These are phyloP conservation scores for Secale cereale DNA, from an alignment of 176 grass and related monocot species.

Conservation along the genomic window DNA sequence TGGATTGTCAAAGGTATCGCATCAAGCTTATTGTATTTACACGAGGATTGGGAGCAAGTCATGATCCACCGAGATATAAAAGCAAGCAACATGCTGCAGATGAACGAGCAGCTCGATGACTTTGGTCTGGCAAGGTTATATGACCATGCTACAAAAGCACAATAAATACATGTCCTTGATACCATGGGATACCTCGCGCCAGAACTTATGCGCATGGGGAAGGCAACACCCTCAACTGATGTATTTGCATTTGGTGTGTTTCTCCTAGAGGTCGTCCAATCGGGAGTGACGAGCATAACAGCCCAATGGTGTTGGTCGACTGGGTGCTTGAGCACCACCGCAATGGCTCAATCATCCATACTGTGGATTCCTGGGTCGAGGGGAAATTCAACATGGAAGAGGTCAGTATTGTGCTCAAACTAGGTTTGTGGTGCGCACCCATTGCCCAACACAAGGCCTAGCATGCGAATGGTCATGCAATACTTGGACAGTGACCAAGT, in stretches of 20 bases:
- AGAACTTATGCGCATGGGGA: slow-evolving; percentile 13
- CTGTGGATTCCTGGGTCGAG: background rate
- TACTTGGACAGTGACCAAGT: background rate
- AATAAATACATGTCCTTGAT: slow-evolving; percentile 22
- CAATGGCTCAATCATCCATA: background rate
- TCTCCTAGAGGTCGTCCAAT: slow-evolving; percentile 33
- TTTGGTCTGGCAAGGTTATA: slow-evolving; percentile 34
- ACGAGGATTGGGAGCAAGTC: slow-evolving; percentile 31
- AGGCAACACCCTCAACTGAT: slow-evolving; percentile 24
- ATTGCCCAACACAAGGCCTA: background rate
- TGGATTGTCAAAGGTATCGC: slow-evolving; percentile 14
- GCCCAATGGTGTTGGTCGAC: slow-evolving; percentile 13
- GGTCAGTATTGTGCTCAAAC: background rate
- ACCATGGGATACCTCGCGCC: slow-evolving; percentile 42
- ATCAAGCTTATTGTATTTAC: slow-evolving; percentile 2
- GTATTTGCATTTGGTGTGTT: slow-evolving; percentile 38
- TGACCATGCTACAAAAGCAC: background rate
- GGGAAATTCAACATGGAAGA: background rate
- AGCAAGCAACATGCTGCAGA: slow-evolving; percentile 30
- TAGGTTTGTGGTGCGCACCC: slow-evolving; percentile 41
- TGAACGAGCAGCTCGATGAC: slow-evolving; percentile 19
- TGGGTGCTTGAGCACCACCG: slow-evolving; percentile 27
- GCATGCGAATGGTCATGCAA: slow-evolving; percentile 25
- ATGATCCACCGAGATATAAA: slow-evolving; percentile 47
- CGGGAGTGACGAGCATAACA: background rate